A percentile compares a stretch with the other conserved stretches of the same genome.
Evolutionary conservation across 2,329 filamentous ascomycete species (phyloP).

Genomic region (Ampelomyces quisqualis): DNA sequence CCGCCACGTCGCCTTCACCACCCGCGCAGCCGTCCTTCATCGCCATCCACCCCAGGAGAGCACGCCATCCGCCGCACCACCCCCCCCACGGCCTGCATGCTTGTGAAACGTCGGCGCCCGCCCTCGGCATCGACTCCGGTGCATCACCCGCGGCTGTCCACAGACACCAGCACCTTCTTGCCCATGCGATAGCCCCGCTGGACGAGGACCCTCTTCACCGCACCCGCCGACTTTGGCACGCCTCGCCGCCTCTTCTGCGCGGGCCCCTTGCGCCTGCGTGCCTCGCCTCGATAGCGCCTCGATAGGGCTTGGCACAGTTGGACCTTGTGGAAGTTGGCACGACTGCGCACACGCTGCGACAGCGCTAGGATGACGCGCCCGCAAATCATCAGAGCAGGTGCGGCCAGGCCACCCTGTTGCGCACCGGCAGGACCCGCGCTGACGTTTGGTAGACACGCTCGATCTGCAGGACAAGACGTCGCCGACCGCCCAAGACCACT

Average conservation of each 20-base stretch:
- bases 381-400: constrained; percentile 59
- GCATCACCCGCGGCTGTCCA: constrained; percentile 16
- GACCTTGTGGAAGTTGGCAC: constrained; percentile 7
- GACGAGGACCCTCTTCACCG: background rate
- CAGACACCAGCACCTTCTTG: too few relatives aligned
- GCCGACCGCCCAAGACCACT: constrained; percentile 82
- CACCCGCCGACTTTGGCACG: background rate
- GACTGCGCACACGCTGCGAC: constrained; percentile 21
- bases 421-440: constrained; percentile 13
- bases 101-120: constrained; percentile 22
- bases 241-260: background rate
- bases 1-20: background rate
- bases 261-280: constrained; percentile 16
- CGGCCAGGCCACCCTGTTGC: constrained; percentile 11
- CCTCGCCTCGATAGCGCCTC: constrained; percentile 34
- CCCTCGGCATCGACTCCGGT: constrained; percentile 18
- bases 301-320: constrained; percentile 25
- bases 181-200: constrained; percentile 13
- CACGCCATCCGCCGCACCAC: background rate
- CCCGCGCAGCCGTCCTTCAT: background rate
- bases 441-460: constrained; percentile 71
- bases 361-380: constrained; percentile 56
- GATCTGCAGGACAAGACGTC: constrained; percentile 84
- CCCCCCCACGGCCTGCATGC: constrained; percentile 11
- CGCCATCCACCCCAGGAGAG: background rate